Conservation (phyloP, 495 filamentous ascomycete genomes). For the Neurospora sp. region DNA sequence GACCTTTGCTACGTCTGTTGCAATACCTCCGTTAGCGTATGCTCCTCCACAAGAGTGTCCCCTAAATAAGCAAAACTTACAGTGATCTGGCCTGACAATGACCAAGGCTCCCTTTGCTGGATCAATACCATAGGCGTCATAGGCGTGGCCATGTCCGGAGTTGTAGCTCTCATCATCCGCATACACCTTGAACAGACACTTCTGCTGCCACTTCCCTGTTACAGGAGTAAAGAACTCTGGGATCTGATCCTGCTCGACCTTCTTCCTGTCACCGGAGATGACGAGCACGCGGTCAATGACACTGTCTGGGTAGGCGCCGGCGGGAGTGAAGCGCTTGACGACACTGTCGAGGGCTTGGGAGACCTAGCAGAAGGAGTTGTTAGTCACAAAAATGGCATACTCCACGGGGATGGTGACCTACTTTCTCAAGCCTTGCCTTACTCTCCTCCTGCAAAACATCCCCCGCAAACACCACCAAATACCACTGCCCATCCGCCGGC, state of each 20-base stretch:
- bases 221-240: conserved; percentile 49
- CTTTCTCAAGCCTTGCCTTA: conserved; percentile 30
- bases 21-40: no score
- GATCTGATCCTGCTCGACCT: conserved; percentile 49
- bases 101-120: conserved; percentile 43
- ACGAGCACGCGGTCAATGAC: conserved; percentile 53
- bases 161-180: conserved; percentile 61
- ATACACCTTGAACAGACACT: conserved; percentile 52
- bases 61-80: conserved; percentile 27
- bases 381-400: not conserved
- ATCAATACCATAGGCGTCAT: conserved; percentile 50
- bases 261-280: conserved; percentile 39
- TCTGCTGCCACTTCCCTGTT: conserved; percentile 48
- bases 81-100: conserved; percentile 60
- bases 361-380: conserved; percentile 10
- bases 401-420: conserved; percentile 15
- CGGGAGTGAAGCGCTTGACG: conserved; percentile 34
- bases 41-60: no score
- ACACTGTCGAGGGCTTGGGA: conserved; percentile 22
- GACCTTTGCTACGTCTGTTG: conserved; percentile 19
- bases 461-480: conserved; percentile 49
- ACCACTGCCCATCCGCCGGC: conserved; percentile 47
- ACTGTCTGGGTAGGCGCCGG: conserved; percentile 38
- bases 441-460: conserved; percentile 28
- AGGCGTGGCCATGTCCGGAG: conserved; percentile 52